Percentiles rank a stretch among this genome's conserved stretches.
Conservation (phyloP, 2,329 filamentous ascomycete genomes). For the Phaeosphaeria sp. region DNA sequence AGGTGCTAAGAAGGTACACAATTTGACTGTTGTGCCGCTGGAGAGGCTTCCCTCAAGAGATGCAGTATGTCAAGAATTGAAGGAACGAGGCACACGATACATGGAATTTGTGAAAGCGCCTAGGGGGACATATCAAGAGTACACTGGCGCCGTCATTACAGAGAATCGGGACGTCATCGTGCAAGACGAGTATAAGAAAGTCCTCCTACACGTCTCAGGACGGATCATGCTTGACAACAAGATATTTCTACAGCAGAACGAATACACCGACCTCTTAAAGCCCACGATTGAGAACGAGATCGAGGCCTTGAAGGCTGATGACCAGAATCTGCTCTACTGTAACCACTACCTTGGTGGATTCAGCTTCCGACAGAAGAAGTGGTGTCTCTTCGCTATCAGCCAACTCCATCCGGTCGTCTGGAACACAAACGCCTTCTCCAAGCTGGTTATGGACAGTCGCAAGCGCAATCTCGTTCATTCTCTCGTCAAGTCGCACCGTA, state of each 20-base stretch:
- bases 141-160: constrained; percentile 6
- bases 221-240: constrained; percentile 18
- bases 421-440: constrained; percentile 52
- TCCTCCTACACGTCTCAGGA: constrained; percentile 7
- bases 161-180: constrained; percentile 4
- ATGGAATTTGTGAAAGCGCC: constrained; percentile 26
- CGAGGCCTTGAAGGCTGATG: constrained; percentile 51
- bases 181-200: constrained; percentile 7
- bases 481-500: constrained; percentile 75
- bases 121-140: constrained; percentile 10
- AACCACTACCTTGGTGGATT: constrained; percentile 13
- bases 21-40: constrained; percentile 12
- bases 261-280: constrained; percentile 14
- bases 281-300: constrained; percentile 8
- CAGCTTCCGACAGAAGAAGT: constrained; percentile 28
- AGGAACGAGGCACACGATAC: constrained; percentile 52
- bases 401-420: constrained; percentile 50
- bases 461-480: constrained; percentile 50
- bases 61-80: constrained; percentile 27
- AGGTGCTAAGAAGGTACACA: constrained; percentile 17
- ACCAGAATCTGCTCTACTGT: constrained; percentile 50
- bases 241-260: constrained; percentile 15
- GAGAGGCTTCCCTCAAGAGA: constrained; percentile 10
- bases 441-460: constrained; percentile 41
- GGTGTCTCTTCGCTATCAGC: constrained; percentile 37